Conservation (phyloP, 176 grass and related monocot species). For the Juncus effusus region DNA sequence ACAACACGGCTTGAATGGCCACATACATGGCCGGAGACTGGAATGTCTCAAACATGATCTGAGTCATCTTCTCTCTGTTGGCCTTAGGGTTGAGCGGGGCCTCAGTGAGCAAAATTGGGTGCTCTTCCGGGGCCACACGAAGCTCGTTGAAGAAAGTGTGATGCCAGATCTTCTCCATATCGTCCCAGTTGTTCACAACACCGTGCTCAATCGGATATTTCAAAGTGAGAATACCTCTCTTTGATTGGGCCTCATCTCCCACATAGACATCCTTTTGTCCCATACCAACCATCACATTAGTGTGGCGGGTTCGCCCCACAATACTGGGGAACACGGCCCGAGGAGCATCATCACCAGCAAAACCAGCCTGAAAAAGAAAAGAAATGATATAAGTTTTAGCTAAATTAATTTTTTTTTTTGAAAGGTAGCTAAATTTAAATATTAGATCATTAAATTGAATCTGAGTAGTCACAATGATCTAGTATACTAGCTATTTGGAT, state of each 20-base stretch:
- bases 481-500: neutral
- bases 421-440: too few relatives aligned
- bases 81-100: constrained; percentile 81
- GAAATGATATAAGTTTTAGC: neutral
- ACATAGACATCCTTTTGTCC: constrained; percentile 75
- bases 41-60: constrained; percentile 89
- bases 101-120: constrained; percentile 77
- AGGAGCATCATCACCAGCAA: constrained; percentile 75
- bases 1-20: constrained; percentile 76
- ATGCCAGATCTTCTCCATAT: constrained; percentile 91
- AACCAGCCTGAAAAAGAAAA: constrained; percentile 53
- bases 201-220: constrained; percentile 79
- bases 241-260: constrained; percentile 75
- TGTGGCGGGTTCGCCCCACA: constrained; percentile 64
- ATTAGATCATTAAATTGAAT: too few relatives aligned
- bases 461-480: too few relatives aligned
- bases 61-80: constrained; percentile 91
- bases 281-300: constrained; percentile 81
- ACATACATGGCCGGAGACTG: constrained; percentile 84
- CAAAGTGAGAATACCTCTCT: constrained; percentile 77
- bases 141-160: constrained; percentile 87
- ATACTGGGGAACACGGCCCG: constrained; percentile 89
- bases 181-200: constrained; percentile 79
- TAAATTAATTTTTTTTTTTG: too few relatives aligned
- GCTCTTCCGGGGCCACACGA: constrained; percentile 73